Evolutionary conservation across 495 filamentous ascomycete genomes (phyloP), one percentile per base, ranked within the genome.

Genomic region (Trichoderma reesei): DNA sequence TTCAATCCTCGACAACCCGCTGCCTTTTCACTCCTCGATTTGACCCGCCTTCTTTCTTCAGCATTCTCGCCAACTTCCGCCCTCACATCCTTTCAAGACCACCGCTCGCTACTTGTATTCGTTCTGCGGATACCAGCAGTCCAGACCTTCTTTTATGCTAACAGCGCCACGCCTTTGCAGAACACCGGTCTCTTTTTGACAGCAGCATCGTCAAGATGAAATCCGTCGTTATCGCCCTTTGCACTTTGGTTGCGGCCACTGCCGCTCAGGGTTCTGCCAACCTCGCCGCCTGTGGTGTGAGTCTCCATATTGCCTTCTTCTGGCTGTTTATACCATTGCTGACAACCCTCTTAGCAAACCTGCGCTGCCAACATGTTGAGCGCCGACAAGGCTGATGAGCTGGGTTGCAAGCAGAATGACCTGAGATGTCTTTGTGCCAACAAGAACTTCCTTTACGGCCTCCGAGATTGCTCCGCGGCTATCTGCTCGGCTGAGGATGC

Each of bases 391-490:
- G 85, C 87, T 63, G 65, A 68, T 11, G 66, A 74, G n/a, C 79
- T 92, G 64, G 83, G 83, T 61, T 96, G 91, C 76, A 56, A 36
- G 11, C 26, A 66, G 18, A 75, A 76, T 63, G 83, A 91, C 73
- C 63, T 82, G 41, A 69, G 70, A 42, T 96, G 91, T 79, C 83
- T 92, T 59, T 96, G 91, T 83, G 79, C 76, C 46, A 82, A 83
- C 65, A 60, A 69, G 42, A 70, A 90, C 81, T 95, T 91, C 74
- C 72, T 74, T 65, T 88, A 85, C 70, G 91, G 91, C 71, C 79
- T 96, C 65, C 87, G 84, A 59, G 91, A 96, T 77, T 96, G 91
- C 81, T 83, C 89, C 61, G 73, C 77, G 64, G 73, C 88, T 75
- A 80, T 83, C 61, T 95, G 91, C 79, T 62, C 70, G 39, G 65